phyloP scores from a whole-genome alignment of 2,329 filamentous ascomycete genomes.

The Cladobotryum protrusum region DNA sequence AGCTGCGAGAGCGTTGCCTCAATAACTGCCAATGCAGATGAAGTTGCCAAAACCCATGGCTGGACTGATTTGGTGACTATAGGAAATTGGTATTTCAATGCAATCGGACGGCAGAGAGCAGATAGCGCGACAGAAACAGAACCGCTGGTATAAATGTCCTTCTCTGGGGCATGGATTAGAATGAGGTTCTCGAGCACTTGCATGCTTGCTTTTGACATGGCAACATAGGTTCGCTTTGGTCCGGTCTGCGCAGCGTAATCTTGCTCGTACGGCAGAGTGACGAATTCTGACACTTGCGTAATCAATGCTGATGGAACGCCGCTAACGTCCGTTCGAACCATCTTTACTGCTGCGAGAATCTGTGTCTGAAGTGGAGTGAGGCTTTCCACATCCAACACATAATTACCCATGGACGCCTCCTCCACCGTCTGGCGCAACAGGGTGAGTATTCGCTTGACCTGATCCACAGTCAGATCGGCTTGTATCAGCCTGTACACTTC shows the following conservation, averaged over 20 bases:
- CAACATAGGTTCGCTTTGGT: slow-evolving; percentile 72
- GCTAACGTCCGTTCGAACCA: slow-evolving; percentile 59
- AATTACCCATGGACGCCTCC: slow-evolving; percentile 60
- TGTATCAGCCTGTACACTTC: slow-evolving; percentile 74
- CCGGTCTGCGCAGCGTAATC: slow-evolving; percentile 27
- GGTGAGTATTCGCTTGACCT: slow-evolving; percentile 60
- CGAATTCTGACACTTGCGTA: slow-evolving; percentile 62
- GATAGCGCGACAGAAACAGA: slow-evolving; percentile 60
- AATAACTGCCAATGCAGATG: slow-evolving; percentile 61
- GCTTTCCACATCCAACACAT: slow-evolving; percentile 66
- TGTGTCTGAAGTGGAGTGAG: slow-evolving; percentile 66
- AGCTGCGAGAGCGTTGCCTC: slow-evolving; percentile 58
- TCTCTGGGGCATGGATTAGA: slow-evolving; percentile 51
- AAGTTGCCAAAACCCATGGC: slow-evolving; percentile 77
- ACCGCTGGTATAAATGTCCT: slow-evolving; percentile 63
- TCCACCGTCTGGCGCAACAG: slow-evolving; percentile 67
- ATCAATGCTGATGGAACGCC: slow-evolving; percentile 65
- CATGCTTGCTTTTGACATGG: slow-evolving; percentile 80
- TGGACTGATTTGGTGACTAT: slow-evolving; percentile 63
- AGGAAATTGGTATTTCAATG: slow-evolving; percentile 73
- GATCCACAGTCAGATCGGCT: slow-evolving; percentile 53
- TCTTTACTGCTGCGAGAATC: slow-evolving; percentile 61
- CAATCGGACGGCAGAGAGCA: slow-evolving; percentile 63
- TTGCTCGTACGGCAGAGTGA: slow-evolving; percentile 59
- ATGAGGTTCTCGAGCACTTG: slow-evolving; percentile 58